Percentiles rank a stretch among this genome's conserved stretches.
These are phyloP conservation scores for Fusarium sp. DNA, from an alignment of 2,329 filamentous ascomycete species.

Conservation along the genomic window DNA sequence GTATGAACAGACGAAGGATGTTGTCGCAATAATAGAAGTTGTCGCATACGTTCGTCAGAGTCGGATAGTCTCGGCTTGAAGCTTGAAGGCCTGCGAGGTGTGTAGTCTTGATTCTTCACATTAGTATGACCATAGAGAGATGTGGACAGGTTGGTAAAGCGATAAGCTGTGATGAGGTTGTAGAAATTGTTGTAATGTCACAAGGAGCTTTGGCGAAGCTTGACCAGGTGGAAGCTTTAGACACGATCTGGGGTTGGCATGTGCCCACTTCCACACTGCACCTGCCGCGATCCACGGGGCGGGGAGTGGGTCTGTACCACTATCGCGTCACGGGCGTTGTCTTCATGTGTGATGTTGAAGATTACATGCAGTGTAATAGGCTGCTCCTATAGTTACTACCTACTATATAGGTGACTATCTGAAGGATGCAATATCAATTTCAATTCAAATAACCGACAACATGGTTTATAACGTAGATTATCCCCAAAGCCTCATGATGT, in stretches of 20 bases:
- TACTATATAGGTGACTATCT: too few relatives aligned
- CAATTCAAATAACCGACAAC: background rate
- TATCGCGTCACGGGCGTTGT: constrained; percentile 33
- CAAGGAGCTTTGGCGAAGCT: constrained; percentile 24
- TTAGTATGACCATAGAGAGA: background rate
- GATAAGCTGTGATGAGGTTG: background rate
- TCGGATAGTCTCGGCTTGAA: constrained; percentile 25
- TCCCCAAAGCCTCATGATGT: background rate
- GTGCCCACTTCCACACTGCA: constrained; percentile 35
- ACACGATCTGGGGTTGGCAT: constrained; percentile 41
- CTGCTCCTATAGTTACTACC: background rate
- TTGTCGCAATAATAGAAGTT: constrained; percentile 8
- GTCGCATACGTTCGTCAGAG: constrained; percentile 27
- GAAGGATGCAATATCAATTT: background rate
- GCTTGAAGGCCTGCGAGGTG: background rate
- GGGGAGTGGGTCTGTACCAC: constrained; percentile 37
- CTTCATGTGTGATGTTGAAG: constrained; percentile 29
- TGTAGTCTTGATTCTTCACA: background rate
- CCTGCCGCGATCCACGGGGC: constrained; percentile 39
- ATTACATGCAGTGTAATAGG: background rate
- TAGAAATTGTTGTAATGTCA: constrained; percentile 11
- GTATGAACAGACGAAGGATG: background rate
- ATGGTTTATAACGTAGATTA: background rate
- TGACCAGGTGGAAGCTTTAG: constrained; percentile 22
- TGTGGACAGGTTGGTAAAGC: too few relatives aligned